Base-by-base conservation (phyloP, 106 monocot genomes). In the Agapanthus africanus region DNA sequence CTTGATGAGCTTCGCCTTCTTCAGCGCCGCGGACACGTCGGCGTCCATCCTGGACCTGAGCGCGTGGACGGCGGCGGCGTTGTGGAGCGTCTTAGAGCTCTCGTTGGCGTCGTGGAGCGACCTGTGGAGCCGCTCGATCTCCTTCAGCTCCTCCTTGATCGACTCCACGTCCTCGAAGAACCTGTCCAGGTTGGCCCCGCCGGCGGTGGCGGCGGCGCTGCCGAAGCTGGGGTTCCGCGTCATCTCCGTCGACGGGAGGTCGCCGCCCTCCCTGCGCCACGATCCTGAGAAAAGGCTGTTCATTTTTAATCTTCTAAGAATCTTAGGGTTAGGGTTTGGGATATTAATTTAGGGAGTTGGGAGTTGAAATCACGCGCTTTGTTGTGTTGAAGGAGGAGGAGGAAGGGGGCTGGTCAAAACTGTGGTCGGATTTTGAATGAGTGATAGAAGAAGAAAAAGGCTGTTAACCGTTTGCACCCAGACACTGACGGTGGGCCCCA, bases 1-100 rank as follows among this genome's bases (percentile, higher is more conserved):
- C 82, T 93, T 93, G 71, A 90, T 72, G 33, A 84, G 61, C 82
- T 90, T 90, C 32, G 93, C 93, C 79, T 90, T 90, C 73, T 82
- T 87, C 33, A 93, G 77, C 6, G 82, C 86, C 30, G 54, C 35
- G 25, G 84, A 40, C 15, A 87, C 93, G 74, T 93, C 93, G 71
- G 75, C 39, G 72, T 93, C 93, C 93, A 90, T 90, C 35, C 66
- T 74, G 46, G 74, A 37, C 2, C 93, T 81, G 60, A 87, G 77
- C 31, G 68, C 60, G 11, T 75, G 62, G 65, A 93, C 84, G 23
- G 79, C 84, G 2, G 83, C 26, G 31, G 93, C 74, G 59, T 72
- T 67, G 83, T 89, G 89, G 39, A 86, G 66, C 16, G 86, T 79
- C 75, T 89, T 93, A 33, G 74, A 70, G 40, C 65, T 37, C 73